These are phyloP conservation scores for Megacollybia marginata DNA, from an alignment of 768 basidiomycete genomes.

Conservation along the genomic window DNA sequence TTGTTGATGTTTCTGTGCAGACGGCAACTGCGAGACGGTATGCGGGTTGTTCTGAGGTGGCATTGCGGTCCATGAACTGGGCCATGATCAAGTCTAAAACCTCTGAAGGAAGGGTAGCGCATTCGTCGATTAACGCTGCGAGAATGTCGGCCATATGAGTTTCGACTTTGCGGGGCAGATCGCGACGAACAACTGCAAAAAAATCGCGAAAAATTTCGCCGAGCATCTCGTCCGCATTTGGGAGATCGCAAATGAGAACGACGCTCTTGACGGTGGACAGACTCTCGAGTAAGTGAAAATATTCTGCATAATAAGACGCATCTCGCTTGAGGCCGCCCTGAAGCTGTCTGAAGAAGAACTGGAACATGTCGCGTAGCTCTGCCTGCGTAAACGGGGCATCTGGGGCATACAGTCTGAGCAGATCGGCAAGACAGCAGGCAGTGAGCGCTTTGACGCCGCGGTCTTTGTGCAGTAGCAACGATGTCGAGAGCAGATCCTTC, in stretches of 20 bases:
- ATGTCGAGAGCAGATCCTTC: slow-evolving; percentile 71
- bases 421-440: slow-evolving; percentile 91
- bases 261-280: slow-evolving; percentile 93
- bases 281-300: slow-evolving; percentile 91
- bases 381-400: slow-evolving; percentile 90
- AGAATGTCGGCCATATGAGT: slow-evolving; percentile 86
- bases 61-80: slow-evolving; percentile 78
- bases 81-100: slow-evolving; percentile 77
- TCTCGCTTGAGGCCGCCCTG: slow-evolving; percentile 69
- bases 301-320: slow-evolving; percentile 83
- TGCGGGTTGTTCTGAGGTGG: slow-evolving; percentile 66
- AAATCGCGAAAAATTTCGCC: slow-evolving; percentile 76
- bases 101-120: slow-evolving; percentile 63
- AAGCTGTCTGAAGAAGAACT: slow-evolving; percentile 92
- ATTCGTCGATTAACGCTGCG: slow-evolving; percentile 84
- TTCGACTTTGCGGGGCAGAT: slow-evolving; percentile 72
- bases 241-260: slow-evolving; percentile 88
- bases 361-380: slow-evolving; percentile 92
- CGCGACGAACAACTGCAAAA: slow-evolving; percentile 72
- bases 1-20: slow-evolving; percentile 78
- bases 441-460: slow-evolving; percentile 92
- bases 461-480: slow-evolving; percentile 90
- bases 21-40: slow-evolving; percentile 81
- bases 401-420: slow-evolving; percentile 90
- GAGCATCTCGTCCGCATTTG: slow-evolving; percentile 79